Conservation (phyloP, 2,329 filamentous ascomycete genomes). For the Amauroascus niger region DNA sequence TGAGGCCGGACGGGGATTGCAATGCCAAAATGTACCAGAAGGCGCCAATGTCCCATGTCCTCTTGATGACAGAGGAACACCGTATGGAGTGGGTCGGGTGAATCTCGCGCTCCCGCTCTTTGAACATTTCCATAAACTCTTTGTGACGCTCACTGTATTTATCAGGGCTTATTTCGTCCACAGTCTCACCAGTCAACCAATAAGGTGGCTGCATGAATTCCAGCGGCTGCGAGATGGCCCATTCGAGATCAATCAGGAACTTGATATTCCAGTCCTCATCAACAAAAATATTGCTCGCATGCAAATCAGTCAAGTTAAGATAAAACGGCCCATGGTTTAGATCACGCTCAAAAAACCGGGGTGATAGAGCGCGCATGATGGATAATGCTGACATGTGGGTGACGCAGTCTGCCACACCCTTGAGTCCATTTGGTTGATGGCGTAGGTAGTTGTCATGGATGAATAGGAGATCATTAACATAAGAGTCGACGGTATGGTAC, state of each 20-base stretch:
- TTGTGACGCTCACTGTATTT: slow-evolving; percentile 14
- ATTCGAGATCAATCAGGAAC: slow-evolving; percentile 30
- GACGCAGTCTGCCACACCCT: background rate
- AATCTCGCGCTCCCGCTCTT: slow-evolving; percentile 17
- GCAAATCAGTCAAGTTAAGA: slow-evolving; percentile 28
- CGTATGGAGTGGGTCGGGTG: background rate
- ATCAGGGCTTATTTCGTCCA: slow-evolving; percentile 17
- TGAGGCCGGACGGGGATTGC: slow-evolving; percentile 20
- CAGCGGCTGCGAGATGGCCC: slow-evolving; percentile 17
- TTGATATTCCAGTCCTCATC: slow-evolving; percentile 20
- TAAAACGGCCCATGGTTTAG: slow-evolving; percentile 25
- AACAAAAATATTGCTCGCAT: slow-evolving; percentile 26
- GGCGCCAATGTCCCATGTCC: background rate
- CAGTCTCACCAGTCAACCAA: slow-evolving; percentile 18
- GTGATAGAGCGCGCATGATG: slow-evolving; percentile 16
- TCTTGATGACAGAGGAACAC: slow-evolving; percentile 8
- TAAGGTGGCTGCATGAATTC: slow-evolving; percentile 21
- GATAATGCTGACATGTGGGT: slow-evolving; percentile 19
- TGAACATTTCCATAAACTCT: slow-evolving; percentile 20
- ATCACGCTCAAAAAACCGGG: slow-evolving; percentile 1
- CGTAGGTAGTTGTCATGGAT: slow-evolving; percentile 23
- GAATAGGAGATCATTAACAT: slow-evolving; percentile 23
- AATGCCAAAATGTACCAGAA: slow-evolving; percentile 4
- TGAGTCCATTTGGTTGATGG: slow-evolving; percentile 23
- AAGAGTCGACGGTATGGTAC: slow-evolving; percentile 22